A percentile compares a stretch with the other conserved stretches of the same genome.
phyloP scores from a whole-genome alignment of 495 filamentous ascomycete species.

The Melanomma pulvis-pyrius region DNA sequence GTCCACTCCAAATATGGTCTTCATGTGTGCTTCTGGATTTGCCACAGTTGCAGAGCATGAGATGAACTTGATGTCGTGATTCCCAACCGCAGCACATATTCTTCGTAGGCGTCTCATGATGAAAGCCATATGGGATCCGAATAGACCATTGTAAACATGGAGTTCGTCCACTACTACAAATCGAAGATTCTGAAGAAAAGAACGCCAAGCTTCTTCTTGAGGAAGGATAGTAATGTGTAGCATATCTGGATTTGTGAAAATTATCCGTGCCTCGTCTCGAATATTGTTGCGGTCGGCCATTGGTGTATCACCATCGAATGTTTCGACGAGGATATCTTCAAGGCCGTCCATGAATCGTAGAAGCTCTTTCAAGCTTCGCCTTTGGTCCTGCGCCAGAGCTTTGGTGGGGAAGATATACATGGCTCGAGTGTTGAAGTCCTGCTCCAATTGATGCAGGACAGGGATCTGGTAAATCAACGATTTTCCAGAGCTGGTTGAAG shows the following conservation, averaged over 20 bases:
- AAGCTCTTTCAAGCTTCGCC: slow-evolving; percentile 82
- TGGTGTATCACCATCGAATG: slow-evolving; percentile 93
- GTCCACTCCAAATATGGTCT: slow-evolving; percentile 87
- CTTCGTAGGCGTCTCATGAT: slow-evolving; percentile 90
- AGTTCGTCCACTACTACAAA: slow-evolving; percentile 83
- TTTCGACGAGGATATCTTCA: slow-evolving; percentile 79
- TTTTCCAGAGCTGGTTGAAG: slow-evolving; percentile 95
- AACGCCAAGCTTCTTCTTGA: slow-evolving; percentile 86
- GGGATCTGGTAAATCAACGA: slow-evolving; percentile 96
- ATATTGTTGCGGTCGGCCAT: slow-evolving; percentile 77
- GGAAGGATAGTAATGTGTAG: slow-evolving; percentile 93
- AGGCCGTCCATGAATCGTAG: slow-evolving; percentile 76
- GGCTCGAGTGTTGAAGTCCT: slow-evolving; percentile 73
- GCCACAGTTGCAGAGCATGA: slow-evolving; percentile 97
- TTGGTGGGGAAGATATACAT: slow-evolving; percentile 99
- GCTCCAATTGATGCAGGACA: slow-evolving; percentile 84
- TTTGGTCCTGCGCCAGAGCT: slow-evolving; percentile 93
- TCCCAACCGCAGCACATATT: slow-evolving; percentile 90
- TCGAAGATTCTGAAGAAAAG: slow-evolving; percentile 83
- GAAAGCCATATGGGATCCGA: slow-evolving; percentile 91
- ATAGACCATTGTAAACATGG: slow-evolving; percentile 94
- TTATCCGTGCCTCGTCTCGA: slow-evolving; percentile 85
- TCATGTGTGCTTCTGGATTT: slow-evolving; percentile 91
- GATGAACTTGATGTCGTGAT: slow-evolving; percentile 85
- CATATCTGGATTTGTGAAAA: slow-evolving; percentile 99